A percentile compares a stretch with the other conserved stretches of the same genome.
These are phyloP conservation scores for Botrytis squamosa DNA, from an alignment of 2,329 filamentous ascomycete genomes.

Conservation along the genomic window DNA sequence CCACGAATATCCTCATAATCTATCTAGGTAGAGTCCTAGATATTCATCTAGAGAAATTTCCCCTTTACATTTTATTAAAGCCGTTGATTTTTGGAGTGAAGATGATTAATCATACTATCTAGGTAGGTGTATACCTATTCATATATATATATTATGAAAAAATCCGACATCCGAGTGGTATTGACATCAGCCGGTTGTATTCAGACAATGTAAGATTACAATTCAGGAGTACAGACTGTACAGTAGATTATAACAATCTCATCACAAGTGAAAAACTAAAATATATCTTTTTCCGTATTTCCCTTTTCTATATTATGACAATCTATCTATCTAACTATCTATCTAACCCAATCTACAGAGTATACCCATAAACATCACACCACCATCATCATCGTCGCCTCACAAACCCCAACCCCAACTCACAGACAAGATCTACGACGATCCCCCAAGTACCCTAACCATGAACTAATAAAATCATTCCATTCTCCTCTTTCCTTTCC, in stretches of 20 bases:
- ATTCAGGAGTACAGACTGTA: not conserved
- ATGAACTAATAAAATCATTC: too few relatives aligned
- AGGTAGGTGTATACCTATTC: not conserved
- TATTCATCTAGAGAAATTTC: not conserved
- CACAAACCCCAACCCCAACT: too few relatives aligned
- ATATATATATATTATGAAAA: not conserved
- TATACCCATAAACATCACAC: too few relatives aligned
- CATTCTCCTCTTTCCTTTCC: too few relatives aligned
- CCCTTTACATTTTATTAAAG: not conserved
- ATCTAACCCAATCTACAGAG: too few relatives aligned
- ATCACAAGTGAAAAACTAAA: not conserved
- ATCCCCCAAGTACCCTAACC: too few relatives aligned
- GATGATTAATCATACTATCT: not conserved
- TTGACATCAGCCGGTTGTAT: not conserved
- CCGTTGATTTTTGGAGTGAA: not conserved
- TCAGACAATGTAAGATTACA: not conserved
- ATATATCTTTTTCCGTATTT: not conserved
- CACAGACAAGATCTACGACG: too few relatives aligned
- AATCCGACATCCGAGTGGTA: not conserved
- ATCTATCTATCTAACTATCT: too few relatives aligned
- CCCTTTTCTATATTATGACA: too few relatives aligned
- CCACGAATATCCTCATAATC: too few relatives aligned
- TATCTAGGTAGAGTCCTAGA: too few relatives aligned
- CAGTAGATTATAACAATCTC: not conserved
- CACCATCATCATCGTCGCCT: too few relatives aligned